Percentiles rank a stretch among this genome's conserved stretches.
Conservation (phyloP, 2,329 filamentous ascomycete genomes). For the Claviceps cyperi region DNA sequence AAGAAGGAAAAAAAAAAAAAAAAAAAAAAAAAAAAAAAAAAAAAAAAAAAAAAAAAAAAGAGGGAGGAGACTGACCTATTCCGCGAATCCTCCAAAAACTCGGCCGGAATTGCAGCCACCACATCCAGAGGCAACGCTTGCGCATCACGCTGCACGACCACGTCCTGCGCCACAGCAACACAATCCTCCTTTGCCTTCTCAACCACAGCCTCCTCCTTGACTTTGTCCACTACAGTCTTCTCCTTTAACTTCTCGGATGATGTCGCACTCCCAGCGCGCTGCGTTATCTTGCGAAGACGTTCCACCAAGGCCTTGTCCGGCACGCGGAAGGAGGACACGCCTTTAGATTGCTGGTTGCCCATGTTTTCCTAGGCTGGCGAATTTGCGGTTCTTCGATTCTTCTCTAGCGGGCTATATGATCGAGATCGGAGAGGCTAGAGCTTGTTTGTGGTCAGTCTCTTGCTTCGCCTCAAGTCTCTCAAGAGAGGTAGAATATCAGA, state of each 20-base stretch:
- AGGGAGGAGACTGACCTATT: constrained; percentile 34
- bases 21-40: neutral
- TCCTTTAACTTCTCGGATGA: constrained; percentile 15
- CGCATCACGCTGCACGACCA: constrained; percentile 13
- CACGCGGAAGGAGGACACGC: constrained; percentile 11
- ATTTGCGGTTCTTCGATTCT: too few species aligned
- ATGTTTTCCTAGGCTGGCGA: constrained; percentile 13
- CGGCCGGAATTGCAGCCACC: constrained; percentile 44
- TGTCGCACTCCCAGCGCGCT: constrained; percentile 36
- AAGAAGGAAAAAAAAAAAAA: neutral
- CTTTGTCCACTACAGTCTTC: constrained; percentile 7
- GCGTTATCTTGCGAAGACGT: constrained; percentile 28
- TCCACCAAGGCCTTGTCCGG: constrained; percentile 31
- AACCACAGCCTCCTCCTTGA: too few species aligned
- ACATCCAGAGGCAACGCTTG: constrained; percentile 36
- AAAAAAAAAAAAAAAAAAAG: neutral
- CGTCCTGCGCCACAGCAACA: neutral
- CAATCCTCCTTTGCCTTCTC: too few species aligned
- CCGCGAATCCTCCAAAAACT: constrained; percentile 49
- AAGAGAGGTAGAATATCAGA: too few species aligned
- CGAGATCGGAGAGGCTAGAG: too few species aligned
- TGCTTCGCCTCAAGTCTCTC: too few species aligned
- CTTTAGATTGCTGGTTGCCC: constrained; percentile 31
- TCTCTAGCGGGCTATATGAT: too few species aligned
- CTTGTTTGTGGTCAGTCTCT: too few species aligned